Base-by-base conservation (phyloP, 2,329 filamentous ascomycete genomes). In the Xylariaceae sp. region DNA sequence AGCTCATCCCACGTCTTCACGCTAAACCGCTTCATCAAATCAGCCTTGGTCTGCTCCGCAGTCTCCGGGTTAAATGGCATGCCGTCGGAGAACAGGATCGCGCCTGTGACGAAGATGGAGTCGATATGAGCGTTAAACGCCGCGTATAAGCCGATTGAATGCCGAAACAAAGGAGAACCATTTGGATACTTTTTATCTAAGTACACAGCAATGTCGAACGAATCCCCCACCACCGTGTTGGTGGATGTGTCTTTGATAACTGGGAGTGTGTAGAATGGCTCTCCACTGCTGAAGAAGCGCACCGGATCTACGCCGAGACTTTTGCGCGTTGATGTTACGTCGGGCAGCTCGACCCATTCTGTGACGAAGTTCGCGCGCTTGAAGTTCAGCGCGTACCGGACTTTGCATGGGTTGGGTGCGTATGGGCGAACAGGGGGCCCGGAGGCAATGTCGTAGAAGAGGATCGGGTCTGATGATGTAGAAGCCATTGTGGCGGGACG, bases 171-270 rank as follows among this genome's bases (percentile, higher is more conserved):
- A 41, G 67, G 73, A 1, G 79, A 79, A 0, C 76, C 68, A 26
- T 70, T 55, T 0, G 83, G 82, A 52, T 82, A 86, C 0, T 68
- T 75, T 1, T 77, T 71, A 21, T 88, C 79, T 2, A 89, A 75
- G 64, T 87, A 82, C 23, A 80, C 71, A 6, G 86, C 87, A 58
- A 89, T 89, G 49, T 88, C 86, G 65, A 87, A 87, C 2, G 85
- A 84, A 71, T 89, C 87, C 4, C 86, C 86, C 2, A 88, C 53
- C 0, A 75, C 47, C 0, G 70, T 56, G 4, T 65, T 66, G 0
- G 77, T 80, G 16, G 65, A 53, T 0, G 74, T 68, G 47, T 87
- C 82, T 1, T 73, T 64, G 19, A 88, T 69, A 37, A 87, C 76
- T 1, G 87, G 86, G 0, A 89, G 77, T 2, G 86, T 89, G 71